Conservation (phyloP, 78 protist genomes). For the Pigoraptor vietnamica region DNA sequence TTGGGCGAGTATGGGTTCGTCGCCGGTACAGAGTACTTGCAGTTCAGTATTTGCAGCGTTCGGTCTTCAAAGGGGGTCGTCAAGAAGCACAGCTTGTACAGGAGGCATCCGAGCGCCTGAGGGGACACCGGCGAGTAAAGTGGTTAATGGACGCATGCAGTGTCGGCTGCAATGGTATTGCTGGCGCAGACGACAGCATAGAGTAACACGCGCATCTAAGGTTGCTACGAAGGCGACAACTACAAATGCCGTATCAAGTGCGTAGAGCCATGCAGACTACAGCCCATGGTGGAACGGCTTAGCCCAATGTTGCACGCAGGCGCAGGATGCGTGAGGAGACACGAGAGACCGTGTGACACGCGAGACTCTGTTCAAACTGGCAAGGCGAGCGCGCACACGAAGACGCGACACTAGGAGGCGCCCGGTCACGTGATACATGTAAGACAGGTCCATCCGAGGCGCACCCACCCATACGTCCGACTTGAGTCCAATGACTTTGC, state of each 20-base stretch:
- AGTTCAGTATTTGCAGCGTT: neutral
- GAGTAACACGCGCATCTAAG: neutral
- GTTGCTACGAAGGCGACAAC: neutral
- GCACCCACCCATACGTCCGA: conserved; percentile 44
- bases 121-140: neutral
- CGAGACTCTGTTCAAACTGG: neutral
- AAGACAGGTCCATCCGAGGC: neutral
- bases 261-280: no score
- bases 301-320: no score
- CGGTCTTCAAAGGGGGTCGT: conserved; percentile 10
- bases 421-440: neutral
- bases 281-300: no score
- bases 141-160: neutral
- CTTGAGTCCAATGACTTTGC: neutral
- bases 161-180: no score
- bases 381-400: neutral
- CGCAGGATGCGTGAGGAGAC: no score
- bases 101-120: conserved; percentile 34
- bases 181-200: no score
- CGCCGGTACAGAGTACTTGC: neutral
- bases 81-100: conserved; percentile 19
- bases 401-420: neutral
- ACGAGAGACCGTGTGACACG: no score
- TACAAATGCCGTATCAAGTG: no score
- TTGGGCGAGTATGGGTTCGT: neutral